Base-by-base conservation (phyloP, 495 filamentous ascomycete species). In the Filosporella fistucella region DNA sequence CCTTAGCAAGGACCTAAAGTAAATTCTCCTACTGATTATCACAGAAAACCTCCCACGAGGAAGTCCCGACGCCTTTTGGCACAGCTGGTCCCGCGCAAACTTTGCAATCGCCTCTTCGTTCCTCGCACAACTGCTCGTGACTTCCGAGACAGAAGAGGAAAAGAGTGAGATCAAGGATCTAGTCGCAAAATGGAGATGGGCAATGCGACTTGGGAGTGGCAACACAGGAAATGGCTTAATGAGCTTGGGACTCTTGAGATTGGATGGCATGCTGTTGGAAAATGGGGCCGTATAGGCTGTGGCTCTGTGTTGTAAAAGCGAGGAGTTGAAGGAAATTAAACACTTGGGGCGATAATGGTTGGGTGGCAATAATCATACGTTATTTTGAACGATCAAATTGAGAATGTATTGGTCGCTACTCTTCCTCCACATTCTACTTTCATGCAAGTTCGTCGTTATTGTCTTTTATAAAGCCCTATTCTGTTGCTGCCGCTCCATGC, bases 21-120 rank as follows among this genome's bases (percentile, higher is more conserved):
- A n/a, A n/a, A n/a, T n/a, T n/a, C n/a, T n/a, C n/a, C n/a, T n/a
- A n/a, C n/a, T n/a, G n/a, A n/a, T n/a, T n/a, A n/a, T n/a, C n/a
- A n/a, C n/a, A n/a, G 56, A 56, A 26, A 51, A 49, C 33, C 33
- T 60, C 35, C 42, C 48, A 6, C 14, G 47, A 45, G 53, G 50
- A 6, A 54, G 50, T 21, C 35, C 54, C 26, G 57, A 60, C 39
- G 49, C 57, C n/a, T 60, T 60, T 45, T 60, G 57, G 57, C 57
- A 60, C 50, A 49, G 44, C 17, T 60, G 57, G 57, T 60, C 57
- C 29, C 49, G 57, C 9, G 54, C 57, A 18, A 60, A 60, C 37
- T 60, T 60, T 36, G 57, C 53, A 24, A 60, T 57, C 7, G 57
- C 57, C n/a, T 60, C 57, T n/a, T 60, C 57, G 6, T 60, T 60